These are phyloP conservation scores for Blechomonas ayalai DNA, from an alignment of 208 protist genomes.

Conservation along the genomic window DNA sequence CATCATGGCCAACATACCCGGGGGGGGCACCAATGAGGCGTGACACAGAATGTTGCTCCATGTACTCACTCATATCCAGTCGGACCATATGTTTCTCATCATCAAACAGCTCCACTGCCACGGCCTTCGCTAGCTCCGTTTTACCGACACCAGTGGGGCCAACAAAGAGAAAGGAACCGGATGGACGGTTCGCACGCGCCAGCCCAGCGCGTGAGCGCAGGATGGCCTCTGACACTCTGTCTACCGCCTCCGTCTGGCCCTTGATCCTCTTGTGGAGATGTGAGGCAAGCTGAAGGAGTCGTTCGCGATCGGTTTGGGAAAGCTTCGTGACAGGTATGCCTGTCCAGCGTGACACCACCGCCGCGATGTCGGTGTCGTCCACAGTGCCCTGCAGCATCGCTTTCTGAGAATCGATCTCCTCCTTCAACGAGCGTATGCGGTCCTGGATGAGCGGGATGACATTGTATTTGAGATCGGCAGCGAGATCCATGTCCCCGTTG, in stretches of 20 bases:
- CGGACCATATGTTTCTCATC: conserved; percentile 90
- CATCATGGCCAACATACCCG: conserved; percentile 95
- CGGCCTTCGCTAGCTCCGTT: conserved; percentile 91
- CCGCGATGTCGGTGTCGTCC: conserved; percentile 77
- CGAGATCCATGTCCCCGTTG: conserved; percentile 82
- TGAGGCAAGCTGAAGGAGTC: conserved; percentile 39
- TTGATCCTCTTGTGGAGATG: conserved; percentile 72
- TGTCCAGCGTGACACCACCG: conserved; percentile 92
- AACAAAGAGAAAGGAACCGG: conserved; percentile 91
- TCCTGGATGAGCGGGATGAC: conserved; percentile 94
- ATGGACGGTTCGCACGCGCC: conserved; percentile 38
- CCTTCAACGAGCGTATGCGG: conserved; percentile 57
- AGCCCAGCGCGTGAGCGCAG: conserved; percentile 87
- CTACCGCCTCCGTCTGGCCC: conserved; percentile 92
- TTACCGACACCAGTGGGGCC: conserved; percentile 90
- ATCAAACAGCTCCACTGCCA: conserved; percentile 91
- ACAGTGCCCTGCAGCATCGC: conserved; percentile 60
- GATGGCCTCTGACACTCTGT: conserved; percentile 89
- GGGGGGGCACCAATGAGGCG: conserved; percentile 93
- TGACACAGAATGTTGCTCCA: conserved; percentile 87
- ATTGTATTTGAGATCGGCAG: conserved; percentile 94
- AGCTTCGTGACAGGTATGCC: conserved; percentile 92
- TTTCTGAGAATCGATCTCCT: conserved; percentile 64
- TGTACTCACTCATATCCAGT: conserved; percentile 97
- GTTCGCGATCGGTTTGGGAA: conserved; percentile 57